Percentiles rank a stretch among this genome's conserved stretches.
Conservation (phyloP, 331 rosid species). For the Quercus lobata region DNA sequence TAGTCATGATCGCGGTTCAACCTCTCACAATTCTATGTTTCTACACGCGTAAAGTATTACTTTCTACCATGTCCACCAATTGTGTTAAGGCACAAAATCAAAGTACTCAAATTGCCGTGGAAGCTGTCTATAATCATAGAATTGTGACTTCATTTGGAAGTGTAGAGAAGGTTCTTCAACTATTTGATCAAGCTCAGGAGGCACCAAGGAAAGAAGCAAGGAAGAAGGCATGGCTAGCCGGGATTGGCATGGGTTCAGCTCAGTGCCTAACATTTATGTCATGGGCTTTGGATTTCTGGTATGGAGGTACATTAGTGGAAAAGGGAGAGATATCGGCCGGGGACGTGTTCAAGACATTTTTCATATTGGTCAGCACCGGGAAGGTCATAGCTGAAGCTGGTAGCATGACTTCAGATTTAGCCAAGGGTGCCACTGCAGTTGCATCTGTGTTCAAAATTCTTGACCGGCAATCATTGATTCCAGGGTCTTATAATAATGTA, state of each 20-base stretch:
- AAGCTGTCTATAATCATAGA: slow-evolving; percentile 85
- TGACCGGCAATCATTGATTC: slow-evolving; percentile 74
- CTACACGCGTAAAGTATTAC: slow-evolving; percentile 76
- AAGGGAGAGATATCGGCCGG: slow-evolving; percentile 80
- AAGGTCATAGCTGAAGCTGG: slow-evolving; percentile 99
- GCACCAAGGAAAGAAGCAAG: slow-evolving; percentile 74
- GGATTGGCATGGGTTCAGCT: slow-evolving; percentile 97
- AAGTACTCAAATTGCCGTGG: slow-evolving; percentile 89
- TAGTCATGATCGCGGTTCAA: slow-evolving; percentile 87
- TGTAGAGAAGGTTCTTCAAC: slow-evolving; percentile 42
- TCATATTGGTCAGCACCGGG: slow-evolving; percentile 85
- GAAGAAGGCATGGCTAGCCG: slow-evolving; percentile 89
- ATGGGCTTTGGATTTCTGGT: slow-evolving; percentile 99
- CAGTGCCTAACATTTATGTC: slow-evolving; percentile 91
- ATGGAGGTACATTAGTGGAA: slow-evolving; percentile 72
- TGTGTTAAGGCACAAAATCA: slow-evolving; percentile 75
- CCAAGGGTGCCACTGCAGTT: slow-evolving; percentile 77
- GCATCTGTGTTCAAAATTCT: slow-evolving; percentile 85
- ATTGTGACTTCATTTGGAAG: slow-evolving; percentile 84
- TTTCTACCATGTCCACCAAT: slow-evolving; percentile 64
- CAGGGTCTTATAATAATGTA: slow-evolving; percentile 41
- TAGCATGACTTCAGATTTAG: slow-evolving; percentile 95
- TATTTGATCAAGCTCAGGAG: slow-evolving; percentile 85
- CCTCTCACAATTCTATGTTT: slow-evolving; percentile 90
- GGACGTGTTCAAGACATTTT: slow-evolving; percentile 89